phyloP scores from a whole-genome alignment of 164 flowering plant species.

The Vitis vinifera region DNA sequence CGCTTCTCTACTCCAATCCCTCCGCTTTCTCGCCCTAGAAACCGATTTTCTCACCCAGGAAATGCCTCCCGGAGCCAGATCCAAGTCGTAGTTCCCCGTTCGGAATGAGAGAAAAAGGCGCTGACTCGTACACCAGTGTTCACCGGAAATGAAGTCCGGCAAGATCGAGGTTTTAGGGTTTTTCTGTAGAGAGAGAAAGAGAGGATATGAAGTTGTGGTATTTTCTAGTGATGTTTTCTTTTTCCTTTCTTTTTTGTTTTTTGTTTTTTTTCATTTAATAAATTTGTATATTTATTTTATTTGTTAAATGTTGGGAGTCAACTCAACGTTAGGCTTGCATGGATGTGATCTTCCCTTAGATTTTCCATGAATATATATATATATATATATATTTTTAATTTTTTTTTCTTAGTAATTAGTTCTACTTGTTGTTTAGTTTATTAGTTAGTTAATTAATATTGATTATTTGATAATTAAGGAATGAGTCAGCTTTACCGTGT shows the following conservation, averaged over 20 bases:
- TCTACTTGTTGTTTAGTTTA: too few relatives aligned
- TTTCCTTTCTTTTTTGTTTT: background rate
- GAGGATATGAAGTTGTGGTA: slow-evolving; percentile 5
- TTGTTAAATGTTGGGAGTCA: slow-evolving; percentile 25
- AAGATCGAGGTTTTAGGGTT: slow-evolving; percentile 25
- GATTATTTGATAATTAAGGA: too few relatives aligned
- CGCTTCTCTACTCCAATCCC: background rate
- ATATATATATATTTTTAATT: background rate
- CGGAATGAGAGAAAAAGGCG: background rate
- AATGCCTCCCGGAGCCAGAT: slow-evolving; percentile 15
- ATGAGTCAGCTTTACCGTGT: too few relatives aligned
- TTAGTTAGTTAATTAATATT: too few relatives aligned
- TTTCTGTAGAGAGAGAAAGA: slow-evolving; percentile 15
- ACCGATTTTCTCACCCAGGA: background rate
- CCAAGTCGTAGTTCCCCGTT: background rate
- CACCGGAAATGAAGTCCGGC: background rate
- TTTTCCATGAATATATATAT: slow-evolving; percentile 5
- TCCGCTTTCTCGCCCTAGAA: background rate
- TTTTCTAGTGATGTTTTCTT: background rate
- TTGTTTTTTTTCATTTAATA: background rate
- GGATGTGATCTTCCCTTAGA: slow-evolving; percentile 24
- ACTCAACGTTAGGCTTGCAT: slow-evolving; percentile 39
- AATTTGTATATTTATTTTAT: slow-evolving; percentile 11
- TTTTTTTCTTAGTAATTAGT: background rate
- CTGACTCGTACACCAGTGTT: background rate